Conservation (phyloP, 2,329 filamentous ascomycete genomes). For the Aureobasidium sp. region DNA sequence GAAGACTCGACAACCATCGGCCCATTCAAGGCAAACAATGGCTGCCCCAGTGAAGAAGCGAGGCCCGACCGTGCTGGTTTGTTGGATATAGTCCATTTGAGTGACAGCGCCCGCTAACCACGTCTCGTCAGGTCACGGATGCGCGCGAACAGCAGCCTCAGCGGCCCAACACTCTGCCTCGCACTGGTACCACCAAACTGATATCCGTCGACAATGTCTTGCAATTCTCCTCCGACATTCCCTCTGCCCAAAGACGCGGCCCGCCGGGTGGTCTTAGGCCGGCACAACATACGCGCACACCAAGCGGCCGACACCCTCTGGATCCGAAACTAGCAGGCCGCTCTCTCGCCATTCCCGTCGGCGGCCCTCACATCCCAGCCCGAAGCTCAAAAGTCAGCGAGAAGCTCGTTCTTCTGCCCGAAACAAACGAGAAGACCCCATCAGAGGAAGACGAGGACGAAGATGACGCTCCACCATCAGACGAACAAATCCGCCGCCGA, state of each 20-base stretch:
- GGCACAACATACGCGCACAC: conserved; percentile 37
- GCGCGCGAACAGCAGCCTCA: conserved; percentile 39
- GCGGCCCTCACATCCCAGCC: conserved; percentile 55
- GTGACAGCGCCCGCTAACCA: neutral
- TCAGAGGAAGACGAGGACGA: conserved; percentile 32
- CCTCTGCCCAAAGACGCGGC: conserved; percentile 79
- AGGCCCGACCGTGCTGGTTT: conserved; percentile 37
- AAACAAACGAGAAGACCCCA: conserved; percentile 50
- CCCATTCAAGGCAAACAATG: neutral
- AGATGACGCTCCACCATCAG: conserved; percentile 50
- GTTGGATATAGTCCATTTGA: neutral
- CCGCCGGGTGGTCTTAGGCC: conserved; percentile 49
- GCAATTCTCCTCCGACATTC: conserved; percentile 88
- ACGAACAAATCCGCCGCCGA: conserved; percentile 59
- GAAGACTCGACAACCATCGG: neutral
- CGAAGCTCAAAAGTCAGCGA: conserved; percentile 91
- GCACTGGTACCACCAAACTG: conserved; percentile 51
- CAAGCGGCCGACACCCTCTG: conserved; percentile 43
- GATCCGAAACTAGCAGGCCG: conserved; percentile 49
- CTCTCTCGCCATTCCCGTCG: conserved; percentile 38
- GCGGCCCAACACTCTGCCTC: conserved; percentile 27
- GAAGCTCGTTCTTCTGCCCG: conserved; percentile 90
- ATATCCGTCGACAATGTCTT: conserved; percentile 91
- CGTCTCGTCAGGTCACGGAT: conserved; percentile 45
- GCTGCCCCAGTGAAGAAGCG: conserved; percentile 19